Percentiles rank a stretch among this genome's conserved stretches.
These are phyloP conservation scores for Rhinocladiella similis DNA, from an alignment of 2,329 filamentous ascomycete genomes.

Conservation along the genomic window DNA sequence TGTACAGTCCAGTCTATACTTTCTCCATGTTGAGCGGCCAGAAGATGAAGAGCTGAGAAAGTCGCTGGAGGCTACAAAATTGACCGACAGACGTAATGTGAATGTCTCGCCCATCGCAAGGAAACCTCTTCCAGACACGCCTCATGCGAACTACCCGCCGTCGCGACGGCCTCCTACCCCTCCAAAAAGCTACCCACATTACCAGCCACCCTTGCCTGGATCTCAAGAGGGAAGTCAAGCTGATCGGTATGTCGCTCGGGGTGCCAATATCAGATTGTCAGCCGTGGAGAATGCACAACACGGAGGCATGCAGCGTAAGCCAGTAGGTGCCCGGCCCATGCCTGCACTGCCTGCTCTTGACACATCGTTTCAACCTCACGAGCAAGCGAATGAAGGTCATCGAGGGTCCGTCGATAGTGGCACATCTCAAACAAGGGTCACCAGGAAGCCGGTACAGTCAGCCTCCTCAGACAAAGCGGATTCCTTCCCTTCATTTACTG, in stretches of 20 bases:
- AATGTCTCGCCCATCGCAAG: constrained; percentile 22
- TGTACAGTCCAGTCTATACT: constrained; percentile 85
- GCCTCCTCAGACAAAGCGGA: background rate
- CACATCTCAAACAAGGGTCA: constrained; percentile 7
- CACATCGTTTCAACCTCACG: background rate
- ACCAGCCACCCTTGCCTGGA: constrained; percentile 16
- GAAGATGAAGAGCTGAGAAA: constrained; percentile 52
- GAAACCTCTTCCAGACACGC: constrained; percentile 28
- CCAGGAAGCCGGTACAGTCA: constrained; percentile 18
- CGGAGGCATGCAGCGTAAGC: constrained; percentile 12
- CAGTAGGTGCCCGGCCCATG: constrained; percentile 24
- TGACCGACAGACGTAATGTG: constrained; percentile 8
- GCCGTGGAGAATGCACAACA: constrained; percentile 2
- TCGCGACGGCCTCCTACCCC: constrained; percentile 23
- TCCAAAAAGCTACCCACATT: constrained; percentile 26
- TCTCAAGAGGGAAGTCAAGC: constrained; percentile 17
- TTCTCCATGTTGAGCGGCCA: constrained; percentile 74
- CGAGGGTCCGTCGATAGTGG: constrained; percentile 4
- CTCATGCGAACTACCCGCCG: constrained; percentile 24
- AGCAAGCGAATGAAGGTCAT: background rate
- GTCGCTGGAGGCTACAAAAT: constrained; percentile 39
- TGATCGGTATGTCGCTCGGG: constrained; percentile 21
- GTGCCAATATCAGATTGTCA: constrained; percentile 20
- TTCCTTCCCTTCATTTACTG: background rate
- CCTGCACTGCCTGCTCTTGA: background rate